Base-by-base conservation (phyloP, 1,284 basidiomycete genomes). In the Takashimella koratensis region DNA sequence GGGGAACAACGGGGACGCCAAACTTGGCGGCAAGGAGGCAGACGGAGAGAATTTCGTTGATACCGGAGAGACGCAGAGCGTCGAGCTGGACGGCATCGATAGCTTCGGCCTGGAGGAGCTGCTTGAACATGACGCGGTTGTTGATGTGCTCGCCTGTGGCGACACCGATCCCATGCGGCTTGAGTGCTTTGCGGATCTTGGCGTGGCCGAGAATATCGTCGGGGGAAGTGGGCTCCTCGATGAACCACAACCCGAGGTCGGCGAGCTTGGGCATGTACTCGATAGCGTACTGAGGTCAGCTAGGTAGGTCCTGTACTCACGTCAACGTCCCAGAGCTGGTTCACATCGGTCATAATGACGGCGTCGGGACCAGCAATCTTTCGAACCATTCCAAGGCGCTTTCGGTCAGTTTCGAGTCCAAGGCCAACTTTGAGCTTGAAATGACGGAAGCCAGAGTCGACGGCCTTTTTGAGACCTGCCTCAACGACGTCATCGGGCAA, bases 391-490 rank as follows among this genome's bases (percentile, higher is more conserved):
- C 83, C 83, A 43, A 90, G 87, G 53, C 93, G 84, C 44, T 88
- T 84, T 49, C 92, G 77, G 75, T 96, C 93, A 62, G 85, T 84
- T 36, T 83, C 82, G 50, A 83, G 79, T 68, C 87, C 80, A 21
- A 85, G 84, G 45, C 92, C 92, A 51, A 95, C 90, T 79, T 95
- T 95, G 85, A 94, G 90, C 65, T 92, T 92, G 82, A 93, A 93
- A 76, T 92, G 90, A 75, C 86, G 88, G 81, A 93, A 93, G 20
- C 92, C 92, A 27, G 81, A 82, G 23, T 81, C 76, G 51, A 95
- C 80, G 20, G 91, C 90, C 70, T 89, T 87, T 64, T 85, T 85
- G 2, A 90, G 92, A 43, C 94, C 81, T 4, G 83, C 83, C 1
- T 84, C 83, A 27, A 95, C 84, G 70, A 94, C 93, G 66, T 90